Conservation (phyloP, 2,329 filamentous ascomycete species). For the Monilinia polystroma region DNA sequence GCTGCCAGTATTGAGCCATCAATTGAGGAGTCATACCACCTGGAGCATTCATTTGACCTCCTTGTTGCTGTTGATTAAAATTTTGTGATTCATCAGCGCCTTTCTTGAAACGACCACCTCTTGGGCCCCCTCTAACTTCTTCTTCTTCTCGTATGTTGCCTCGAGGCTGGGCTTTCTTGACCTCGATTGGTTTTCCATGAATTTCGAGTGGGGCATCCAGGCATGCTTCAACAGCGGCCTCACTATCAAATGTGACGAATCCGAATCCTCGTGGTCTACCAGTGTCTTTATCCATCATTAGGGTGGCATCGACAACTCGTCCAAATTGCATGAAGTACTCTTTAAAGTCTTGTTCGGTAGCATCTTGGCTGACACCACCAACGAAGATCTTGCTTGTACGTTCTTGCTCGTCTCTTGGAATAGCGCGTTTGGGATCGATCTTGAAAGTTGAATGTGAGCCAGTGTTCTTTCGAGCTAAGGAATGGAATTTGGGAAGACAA, state of each 20-base stretch:
- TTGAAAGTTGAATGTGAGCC: conserved; percentile 30
- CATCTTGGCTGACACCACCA: conserved; percentile 94
- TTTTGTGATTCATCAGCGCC: conserved; percentile 48
- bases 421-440: conserved; percentile 98
- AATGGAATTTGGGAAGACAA: conserved; percentile 30
- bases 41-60: conserved; percentile 42
- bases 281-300: conserved; percentile 99
- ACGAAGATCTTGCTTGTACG: conserved; percentile 99
- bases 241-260: conserved; percentile 97
- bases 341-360: conserved; percentile 92
- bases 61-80: conserved; percentile 39
- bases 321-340: conserved; percentile 97
- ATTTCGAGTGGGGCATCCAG: conserved; percentile 84
- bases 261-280: conserved; percentile 95
- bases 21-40: conserved; percentile 87
- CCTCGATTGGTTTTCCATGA: conserved; percentile 93
- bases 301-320: conserved; percentile 90
- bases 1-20: conserved; percentile 98
- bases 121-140: conserved; percentile 60
- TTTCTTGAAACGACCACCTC: conserved; percentile 57
- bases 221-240: conserved; percentile 89
- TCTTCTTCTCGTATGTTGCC: conserved; percentile 94
- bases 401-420: conserved; percentile 95
- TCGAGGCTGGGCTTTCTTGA: conserved; percentile 94
- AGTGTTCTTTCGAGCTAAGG: conserved; percentile 31